Base-by-base conservation (phyloP, 768 basidiomycete genomes). In the Leccinum boreale region DNA sequence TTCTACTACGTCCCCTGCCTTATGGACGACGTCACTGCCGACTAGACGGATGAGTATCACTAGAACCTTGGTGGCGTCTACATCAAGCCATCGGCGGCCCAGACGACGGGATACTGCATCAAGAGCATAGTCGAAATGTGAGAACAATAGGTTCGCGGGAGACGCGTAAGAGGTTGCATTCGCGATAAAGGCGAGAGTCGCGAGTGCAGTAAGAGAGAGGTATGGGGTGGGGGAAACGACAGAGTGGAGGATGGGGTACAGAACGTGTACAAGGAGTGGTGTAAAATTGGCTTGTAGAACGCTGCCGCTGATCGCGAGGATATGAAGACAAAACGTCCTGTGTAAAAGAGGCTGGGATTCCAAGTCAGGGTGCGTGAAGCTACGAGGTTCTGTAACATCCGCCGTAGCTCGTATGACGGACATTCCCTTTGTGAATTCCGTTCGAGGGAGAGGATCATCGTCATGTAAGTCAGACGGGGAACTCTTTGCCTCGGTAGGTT, bases 41-140 rank as follows among this genome's bases (percentile, higher is more conserved):
- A 96, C 91, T 12, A 98, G 79, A 9, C 89, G 86, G 56, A 98
- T 83, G 68, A 98, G 85, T 26, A 94, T 75, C 14, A 85, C 82
- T 21, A 99, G 78, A 6, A 98, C 94, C 61, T 91, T 88, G 9
- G 95, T 90, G 0, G 96, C 96, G 33, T 90, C 86, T 2, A 91
- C 79, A 60, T 96, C 93, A 10, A 98, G 80, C 80, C 90, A 87
- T 59, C 88, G 80, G 17, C 84, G 82, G 11, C 87, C 86, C 24
- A 99, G 80, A 26, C 90, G 83, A 21, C 92, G 87, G 3, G 93
- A 91, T 15, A 96, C 87, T 2, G 90, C 85, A 64, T 98, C 94
- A 55, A 99, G 83, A 9, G 93, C 89, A 68, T 99, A 98, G 73
- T 99, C 96, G 63, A 96, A 96, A 71, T 99, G 97, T 21, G 95